Evolutionary conservation across 202 grass and related monocot genomes (phyloP), one percentile per base, ranked within the genome.

Genomic region (Thinopyrum obtusiflorum): DNA sequence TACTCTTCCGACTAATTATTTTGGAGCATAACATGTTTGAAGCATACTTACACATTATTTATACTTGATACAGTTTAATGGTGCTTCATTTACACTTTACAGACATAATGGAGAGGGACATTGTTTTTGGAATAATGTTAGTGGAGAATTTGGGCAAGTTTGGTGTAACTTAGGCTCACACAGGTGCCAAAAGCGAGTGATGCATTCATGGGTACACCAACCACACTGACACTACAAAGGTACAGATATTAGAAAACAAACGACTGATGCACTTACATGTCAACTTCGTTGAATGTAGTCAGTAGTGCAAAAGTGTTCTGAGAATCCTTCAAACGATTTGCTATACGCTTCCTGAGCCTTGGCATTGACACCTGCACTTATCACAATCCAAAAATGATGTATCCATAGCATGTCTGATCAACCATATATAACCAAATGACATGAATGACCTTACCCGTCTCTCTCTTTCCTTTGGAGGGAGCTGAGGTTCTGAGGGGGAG

Each of bases 221-320:
- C 71, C 42, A 74, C 18, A 69, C 9, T n/a, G 71, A 31, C 44
- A 55, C 17, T 53, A 55, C 9, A 76, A 76, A 47, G 51, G 8
- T 53, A 55, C 17, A 76, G 32, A 73, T 31, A 57, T 31, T 11
- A 53, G 23, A 29, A 74, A 76, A 32, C 9, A 3, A 57, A 76
- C 17, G 2, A 57, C 25, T 76, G 47, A 76, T 76, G 74, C 47
- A 90, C 90, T 83, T 93, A 95, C 92, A 98, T 98, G 89, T 98
- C 93, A 87, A 98, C 95, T 93, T 98, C 95, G 82, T 98, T 98
- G 80, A 98, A 95, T 83, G 95, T 98, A 60, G 95, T 95, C 55
- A 98, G 79, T 88, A 95, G 14, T 24, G 95, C 91, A 89, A 97
- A 95, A 40, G 95, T 95, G 84, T 98, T 98, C 75, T 98, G 95